phyloP scores from a whole-genome alignment of 768 basidiomycete species.

The Agaricus bisporus region DNA sequence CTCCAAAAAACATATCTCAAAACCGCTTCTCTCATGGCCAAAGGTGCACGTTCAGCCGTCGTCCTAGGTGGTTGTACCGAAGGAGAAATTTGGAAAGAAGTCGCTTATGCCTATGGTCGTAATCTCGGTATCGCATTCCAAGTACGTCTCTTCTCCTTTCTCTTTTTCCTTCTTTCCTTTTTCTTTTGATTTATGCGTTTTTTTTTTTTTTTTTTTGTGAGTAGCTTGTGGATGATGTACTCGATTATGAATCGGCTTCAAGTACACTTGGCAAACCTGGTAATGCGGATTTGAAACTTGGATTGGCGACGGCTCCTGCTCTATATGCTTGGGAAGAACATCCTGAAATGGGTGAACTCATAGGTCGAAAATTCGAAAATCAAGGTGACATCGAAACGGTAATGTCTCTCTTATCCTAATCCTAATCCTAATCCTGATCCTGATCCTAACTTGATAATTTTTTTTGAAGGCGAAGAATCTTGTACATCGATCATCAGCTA shows the following conservation, averaged over 20 bases:
- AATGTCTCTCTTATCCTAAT: neutral
- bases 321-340: constrained; percentile 94
- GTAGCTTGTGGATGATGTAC: constrained; percentile 91
- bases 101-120: constrained; percentile 93
- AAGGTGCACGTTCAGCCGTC: constrained; percentile 80
- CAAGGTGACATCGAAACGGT: constrained; percentile 83
- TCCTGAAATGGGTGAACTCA: constrained; percentile 82
- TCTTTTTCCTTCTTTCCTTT: neutral
- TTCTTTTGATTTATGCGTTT: neutral
- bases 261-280: constrained; percentile 84
- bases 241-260: constrained; percentile 84
- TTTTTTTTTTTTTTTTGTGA: no score
- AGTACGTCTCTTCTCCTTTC: constrained; percentile 36
- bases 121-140: constrained; percentile 96
- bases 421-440: no score
- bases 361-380: constrained; percentile 73
- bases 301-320: constrained; percentile 89
- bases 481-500: constrained; percentile 72
- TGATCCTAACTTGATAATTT: no score
- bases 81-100: constrained; percentile 86
- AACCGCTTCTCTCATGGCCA: constrained; percentile 91
- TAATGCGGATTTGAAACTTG: constrained; percentile 77
- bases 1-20: constrained; percentile 93
- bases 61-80: constrained; percentile 81
- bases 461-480: constrained; percentile 62